phyloP scores from a whole-genome alignment of 352 stramenopile genomes.

The Phytophthora pistaciae region DNA sequence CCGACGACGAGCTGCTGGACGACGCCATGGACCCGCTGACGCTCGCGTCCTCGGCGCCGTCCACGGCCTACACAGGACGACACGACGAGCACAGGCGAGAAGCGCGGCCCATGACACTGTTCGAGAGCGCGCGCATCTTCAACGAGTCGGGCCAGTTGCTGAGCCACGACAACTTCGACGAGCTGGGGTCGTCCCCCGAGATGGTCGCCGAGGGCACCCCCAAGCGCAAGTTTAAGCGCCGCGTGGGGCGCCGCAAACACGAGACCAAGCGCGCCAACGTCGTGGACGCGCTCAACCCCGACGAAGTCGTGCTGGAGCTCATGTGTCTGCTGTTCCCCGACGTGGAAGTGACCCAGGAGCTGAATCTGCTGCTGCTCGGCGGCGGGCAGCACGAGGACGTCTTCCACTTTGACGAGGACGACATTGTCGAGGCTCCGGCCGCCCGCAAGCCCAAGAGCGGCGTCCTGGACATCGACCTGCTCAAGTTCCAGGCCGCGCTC shows the following conservation, averaged over 20 bases:
- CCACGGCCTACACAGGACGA: conserved; percentile 37
- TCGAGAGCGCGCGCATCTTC: conserved; percentile 82
- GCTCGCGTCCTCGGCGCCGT: conserved; percentile 59
- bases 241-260: conserved; percentile 63
- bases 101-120: conserved; percentile 75
- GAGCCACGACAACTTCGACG: conserved; percentile 77
- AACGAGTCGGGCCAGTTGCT: conserved; percentile 78
- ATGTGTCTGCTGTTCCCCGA: conserved; percentile 73
- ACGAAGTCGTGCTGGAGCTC: conserved; percentile 82
- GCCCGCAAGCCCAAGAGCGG: conserved; percentile 12
- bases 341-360: conserved; percentile 81
- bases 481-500: conserved; percentile 70
- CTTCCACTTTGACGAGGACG: conserved; percentile 82
- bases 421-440: conserved; percentile 31
- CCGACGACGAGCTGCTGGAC: conserved; percentile 25
- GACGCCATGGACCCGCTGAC: conserved; percentile 41
- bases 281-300: conserved; percentile 49
- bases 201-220: conserved; percentile 21
- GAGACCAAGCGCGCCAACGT: conserved; percentile 53
- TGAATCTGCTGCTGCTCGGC: conserved; percentile 75
- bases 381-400: conserved; percentile 62
- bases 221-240: conserved; percentile 71
- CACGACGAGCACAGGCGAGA: conserved; percentile 51
- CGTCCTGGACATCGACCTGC: conserved; percentile 62
- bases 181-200: conserved; percentile 67